Base-by-base conservation (phyloP, 164 flowering plant species). In the Kalanchoe fedtschenkoi region DNA sequence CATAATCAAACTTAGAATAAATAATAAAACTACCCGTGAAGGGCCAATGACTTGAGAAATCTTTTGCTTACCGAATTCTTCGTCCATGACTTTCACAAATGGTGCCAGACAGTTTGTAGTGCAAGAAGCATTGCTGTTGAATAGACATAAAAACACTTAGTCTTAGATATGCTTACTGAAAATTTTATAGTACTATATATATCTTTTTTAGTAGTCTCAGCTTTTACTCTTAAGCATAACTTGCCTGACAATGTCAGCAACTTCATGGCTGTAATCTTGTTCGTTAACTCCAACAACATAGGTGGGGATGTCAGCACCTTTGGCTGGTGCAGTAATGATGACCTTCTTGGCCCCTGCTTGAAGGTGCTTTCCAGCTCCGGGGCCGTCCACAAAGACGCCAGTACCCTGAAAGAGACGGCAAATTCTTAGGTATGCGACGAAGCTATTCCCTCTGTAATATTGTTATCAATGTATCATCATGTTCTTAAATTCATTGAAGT, bases 341-440 rank as follows among this genome's bases (percentile, higher is more conserved):
- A 93, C 99, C 76, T 93, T 93, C 89, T 84, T 87, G 7, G 97
- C 98, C 65, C 98, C 97, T 16, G 96, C 98, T 77, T 89, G 98
- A 54, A 93, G 81, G 74, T 93, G 97, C 71, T 93, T 93, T 30
- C 98, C 98, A 4, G 98, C 98, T 38, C 98, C 98, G 10, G 96
- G 98, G 0, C 97, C 97, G 66, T 93, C 99, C 15, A 93, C 97
- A 65, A 93, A 93, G 16, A 93, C 99, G 55, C 99, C 96, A 0
- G 99, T 93, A 58, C 97, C 99, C 96, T 93, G 78, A 11, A 62
- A 38, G 44, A 47, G n/a, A 21, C 5, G 14, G 47, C n/a, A 22
- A 9, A 14, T 51, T 47, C 33, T 28, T 1, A 32, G 37, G 51
- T 34, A 35, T 37, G 17, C 17, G 1, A 33, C 35, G 19, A 10